A percentile compares a stretch with the other conserved stretches of the same genome.
phyloP scores from a whole-genome alignment of 306 rosid genomes.

The Glycine tomentella region DNA sequence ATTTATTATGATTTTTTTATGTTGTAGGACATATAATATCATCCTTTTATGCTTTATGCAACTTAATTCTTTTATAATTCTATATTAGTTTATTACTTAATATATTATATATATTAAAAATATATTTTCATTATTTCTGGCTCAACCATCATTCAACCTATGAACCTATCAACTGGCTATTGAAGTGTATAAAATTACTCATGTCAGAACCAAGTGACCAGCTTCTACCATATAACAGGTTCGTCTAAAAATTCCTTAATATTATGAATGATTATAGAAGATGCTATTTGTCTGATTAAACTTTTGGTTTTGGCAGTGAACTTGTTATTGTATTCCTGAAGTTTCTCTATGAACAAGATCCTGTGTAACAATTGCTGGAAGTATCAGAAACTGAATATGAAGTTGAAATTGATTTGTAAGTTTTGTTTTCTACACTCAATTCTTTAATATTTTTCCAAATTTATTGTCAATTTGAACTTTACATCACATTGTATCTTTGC shows the following conservation, averaged over 20 bases:
- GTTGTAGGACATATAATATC: too few relatives aligned
- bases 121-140: too few relatives aligned
- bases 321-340: conserved; percentile 86
- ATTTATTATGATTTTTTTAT: too few relatives aligned
- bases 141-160: too few relatives aligned
- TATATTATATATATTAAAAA: too few relatives aligned
- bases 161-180: conserved; percentile 77
- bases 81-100: too few relatives aligned
- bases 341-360: conserved; percentile 93
- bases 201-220: conserved; percentile 96
- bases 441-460: conserved; percentile 25
- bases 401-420: conserved; percentile 85
- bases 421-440: conserved; percentile 28
- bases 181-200: conserved; percentile 85
- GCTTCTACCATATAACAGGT: conserved; percentile 88
- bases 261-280: conserved; percentile 18
- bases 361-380: conserved; percentile 86
- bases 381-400: conserved; percentile 63
- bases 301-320: conserved; percentile 75
- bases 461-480: conserved; percentile 36
- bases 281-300: conserved; percentile 43
- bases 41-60: too few relatives aligned
- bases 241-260: conserved; percentile 37
- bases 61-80: too few relatives aligned
- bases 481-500: conserved; percentile 13